Conservation (phyloP, 139 green algal genomes). For the Diplosphaera chodatii region DNA sequence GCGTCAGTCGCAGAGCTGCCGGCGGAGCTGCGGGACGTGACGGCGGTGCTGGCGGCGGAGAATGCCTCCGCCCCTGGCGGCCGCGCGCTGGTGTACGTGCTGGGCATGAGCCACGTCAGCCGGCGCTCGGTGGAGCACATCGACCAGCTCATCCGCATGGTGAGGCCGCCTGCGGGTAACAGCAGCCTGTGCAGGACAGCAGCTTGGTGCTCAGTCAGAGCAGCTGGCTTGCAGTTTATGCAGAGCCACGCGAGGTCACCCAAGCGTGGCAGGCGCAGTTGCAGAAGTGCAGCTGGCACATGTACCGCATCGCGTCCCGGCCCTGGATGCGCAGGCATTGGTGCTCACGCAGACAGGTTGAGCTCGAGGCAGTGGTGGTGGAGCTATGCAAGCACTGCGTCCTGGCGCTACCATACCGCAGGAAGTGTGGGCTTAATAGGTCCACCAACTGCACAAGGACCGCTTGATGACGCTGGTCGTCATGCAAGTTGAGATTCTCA, state of each 20-base stretch:
- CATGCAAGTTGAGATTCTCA: neutral
- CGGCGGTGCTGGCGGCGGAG: constrained; percentile 42
- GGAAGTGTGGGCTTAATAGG: no score
- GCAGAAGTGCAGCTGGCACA: no score
- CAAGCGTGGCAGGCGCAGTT: no score
- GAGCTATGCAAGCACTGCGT: no score
- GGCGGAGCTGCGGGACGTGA: constrained; percentile 30
- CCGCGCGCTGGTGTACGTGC: constrained; percentile 52
- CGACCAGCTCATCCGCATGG: neutral
- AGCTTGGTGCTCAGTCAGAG: neutral
- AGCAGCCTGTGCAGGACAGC: neutral
- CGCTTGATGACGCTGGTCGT: neutral
- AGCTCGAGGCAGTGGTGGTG: no score
- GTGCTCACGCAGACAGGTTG: no score
- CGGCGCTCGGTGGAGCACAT: constrained; percentile 50
- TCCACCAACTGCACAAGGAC: neutral
- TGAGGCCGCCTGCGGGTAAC: neutral
- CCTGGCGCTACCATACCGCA: no score
- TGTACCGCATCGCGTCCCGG: no score
- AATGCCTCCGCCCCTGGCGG: constrained; percentile 32
- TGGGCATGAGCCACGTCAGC: constrained; percentile 77
- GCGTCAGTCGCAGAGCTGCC: constrained; percentile 21
- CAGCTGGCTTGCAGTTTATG: no score
- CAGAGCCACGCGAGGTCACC: no score
- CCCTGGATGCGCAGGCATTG: no score